phyloP scores from a whole-genome alignment of 2,329 filamentous ascomycete species.

The Aspergillus tamarii region DNA sequence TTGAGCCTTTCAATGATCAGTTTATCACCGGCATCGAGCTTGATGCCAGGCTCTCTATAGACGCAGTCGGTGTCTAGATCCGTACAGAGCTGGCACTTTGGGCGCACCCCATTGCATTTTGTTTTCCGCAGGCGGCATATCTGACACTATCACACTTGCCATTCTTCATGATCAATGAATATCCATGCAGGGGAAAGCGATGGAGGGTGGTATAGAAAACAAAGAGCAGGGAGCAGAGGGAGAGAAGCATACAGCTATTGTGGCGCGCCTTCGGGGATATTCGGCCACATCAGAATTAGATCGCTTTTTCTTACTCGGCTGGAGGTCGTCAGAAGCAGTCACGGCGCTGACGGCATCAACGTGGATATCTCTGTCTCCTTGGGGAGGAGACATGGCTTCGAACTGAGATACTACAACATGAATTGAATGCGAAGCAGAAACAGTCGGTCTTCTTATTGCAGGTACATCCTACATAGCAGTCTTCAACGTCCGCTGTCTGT shows the following conservation, averaged over 20 bases:
- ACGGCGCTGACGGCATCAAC: constrained; percentile 13
- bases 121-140: constrained; percentile 81
- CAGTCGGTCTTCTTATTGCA: neutral
- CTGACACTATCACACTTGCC: constrained; percentile 63
- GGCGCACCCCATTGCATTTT: constrained; percentile 75
- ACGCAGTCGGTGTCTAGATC: constrained; percentile 82
- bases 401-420: neutral
- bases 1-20: constrained; percentile 78
- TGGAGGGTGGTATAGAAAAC: neutral
- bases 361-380: constrained; percentile 19
- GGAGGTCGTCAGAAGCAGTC: constrained; percentile 17
- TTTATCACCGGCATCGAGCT: constrained; percentile 84
- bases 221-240: neutral
- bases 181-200: neutral
- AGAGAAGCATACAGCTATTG: constrained; percentile 34
- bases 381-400: constrained; percentile 25
- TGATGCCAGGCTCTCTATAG: constrained; percentile 83
- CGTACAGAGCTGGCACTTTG: constrained; percentile 82
- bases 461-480: neutral
- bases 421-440: neutral
- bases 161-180: constrained; percentile 5
- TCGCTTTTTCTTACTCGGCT: constrained; percentile 31
- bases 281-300: constrained; percentile 34
- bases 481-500: neutral
- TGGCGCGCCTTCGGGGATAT: constrained; percentile 38